These are phyloP conservation scores for Avena insularis DNA, from an alignment of 176 grass and related monocot species.

Conservation along the genomic window DNA sequence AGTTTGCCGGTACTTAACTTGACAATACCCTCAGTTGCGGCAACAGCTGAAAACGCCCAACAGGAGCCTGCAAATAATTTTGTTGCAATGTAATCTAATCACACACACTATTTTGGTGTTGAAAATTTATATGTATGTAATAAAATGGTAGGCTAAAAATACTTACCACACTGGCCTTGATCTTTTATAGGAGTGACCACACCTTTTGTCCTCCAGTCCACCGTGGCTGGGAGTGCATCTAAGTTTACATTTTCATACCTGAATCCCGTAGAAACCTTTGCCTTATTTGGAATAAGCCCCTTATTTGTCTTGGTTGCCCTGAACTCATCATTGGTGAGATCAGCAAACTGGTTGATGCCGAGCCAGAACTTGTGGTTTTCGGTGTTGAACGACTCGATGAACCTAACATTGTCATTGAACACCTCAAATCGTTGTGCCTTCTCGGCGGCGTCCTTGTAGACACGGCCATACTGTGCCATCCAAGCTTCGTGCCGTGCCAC, in stretches of 20 bases:
- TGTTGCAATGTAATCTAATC: background rate
- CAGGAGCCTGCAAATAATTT: background rate
- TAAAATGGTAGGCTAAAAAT: background rate
- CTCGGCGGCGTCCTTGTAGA: conserved; percentile 17
- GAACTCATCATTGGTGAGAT: conserved; percentile 17
- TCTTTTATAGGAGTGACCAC: conserved; percentile 30
- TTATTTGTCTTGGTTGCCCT: background rate
- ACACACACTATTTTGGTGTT: too few species aligned
- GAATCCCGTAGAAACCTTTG: background rate
- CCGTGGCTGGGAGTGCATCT: background rate
- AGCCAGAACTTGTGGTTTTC: background rate
- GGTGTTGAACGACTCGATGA: conserved; percentile 13
- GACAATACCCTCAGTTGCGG: background rate
- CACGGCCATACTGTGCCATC: conserved; percentile 1
- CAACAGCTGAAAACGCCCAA: conserved; percentile 25
- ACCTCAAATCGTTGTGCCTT: background rate
- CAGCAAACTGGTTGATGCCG: background rate
- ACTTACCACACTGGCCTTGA: conserved; percentile 10
- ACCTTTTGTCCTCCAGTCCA: background rate
- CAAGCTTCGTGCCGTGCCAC: background rate
- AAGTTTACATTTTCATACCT: conserved; percentile 9
- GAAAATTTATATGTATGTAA: background rate
- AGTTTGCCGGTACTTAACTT: background rate
- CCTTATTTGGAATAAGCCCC: background rate
- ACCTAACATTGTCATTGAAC: background rate